These are phyloP conservation scores for Pilaira anomala DNA, from an alignment of 192 early-diverging fungal genomes.

Conservation along the genomic window DNA sequence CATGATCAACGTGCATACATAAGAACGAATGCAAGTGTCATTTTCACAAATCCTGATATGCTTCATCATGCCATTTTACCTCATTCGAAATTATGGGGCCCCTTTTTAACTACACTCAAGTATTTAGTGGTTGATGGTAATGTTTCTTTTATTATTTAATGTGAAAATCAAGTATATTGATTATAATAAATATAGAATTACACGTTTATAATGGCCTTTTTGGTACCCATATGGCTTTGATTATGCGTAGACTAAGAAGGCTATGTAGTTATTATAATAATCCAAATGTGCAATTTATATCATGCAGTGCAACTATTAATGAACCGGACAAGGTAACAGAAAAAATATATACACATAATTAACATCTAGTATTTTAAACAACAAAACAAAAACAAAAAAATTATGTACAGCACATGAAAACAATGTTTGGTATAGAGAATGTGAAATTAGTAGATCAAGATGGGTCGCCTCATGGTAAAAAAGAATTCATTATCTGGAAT, in stretches of 20 bases:
- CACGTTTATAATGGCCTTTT: conserved; percentile 67
- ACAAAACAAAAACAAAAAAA: background rate
- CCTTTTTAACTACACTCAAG: conserved; percentile 49
- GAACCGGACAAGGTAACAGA: conserved; percentile 42
- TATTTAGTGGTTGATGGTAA: conserved; percentile 67
- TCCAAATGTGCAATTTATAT: conserved; percentile 50
- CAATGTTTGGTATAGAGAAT: conserved; percentile 27
- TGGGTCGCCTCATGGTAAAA: conserved; percentile 37
- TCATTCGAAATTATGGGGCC: conserved; percentile 50
- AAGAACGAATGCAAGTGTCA: conserved; percentile 48
- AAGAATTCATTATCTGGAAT: conserved; percentile 47
- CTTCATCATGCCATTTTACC: conserved; percentile 70
- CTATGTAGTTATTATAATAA: conserved; percentile 51
- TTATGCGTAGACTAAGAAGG: conserved; percentile 64
- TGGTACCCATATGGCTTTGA: conserved; percentile 62
- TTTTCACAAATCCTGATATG: conserved; percentile 86
- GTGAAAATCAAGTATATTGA: background rate
- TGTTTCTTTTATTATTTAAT: background rate
- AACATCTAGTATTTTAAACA: background rate
- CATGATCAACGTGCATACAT: conserved; percentile 42
- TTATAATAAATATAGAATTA: conserved; percentile 52
- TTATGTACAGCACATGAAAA: conserved; percentile 33
- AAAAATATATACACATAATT: too few species aligned
- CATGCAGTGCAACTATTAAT: conserved; percentile 61
- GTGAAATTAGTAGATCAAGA: conserved; percentile 29